phyloP scores from a whole-genome alignment of 331 rosid species.

The Spiraea crenata region DNA sequence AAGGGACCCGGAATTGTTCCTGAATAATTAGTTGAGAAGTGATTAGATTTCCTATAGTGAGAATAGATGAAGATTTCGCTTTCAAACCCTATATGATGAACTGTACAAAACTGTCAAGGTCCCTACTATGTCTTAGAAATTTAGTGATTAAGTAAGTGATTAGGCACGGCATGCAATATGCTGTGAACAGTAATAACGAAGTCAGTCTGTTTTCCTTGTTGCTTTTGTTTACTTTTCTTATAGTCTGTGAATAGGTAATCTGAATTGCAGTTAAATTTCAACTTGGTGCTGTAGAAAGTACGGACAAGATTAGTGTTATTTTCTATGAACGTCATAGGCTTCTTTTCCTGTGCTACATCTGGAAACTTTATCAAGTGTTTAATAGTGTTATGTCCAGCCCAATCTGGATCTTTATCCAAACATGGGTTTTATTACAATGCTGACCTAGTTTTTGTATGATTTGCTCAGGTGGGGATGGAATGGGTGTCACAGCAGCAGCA shows the following conservation, averaged over 20 bases:
- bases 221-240: background rate
- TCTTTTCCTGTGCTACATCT: conserved; percentile 1
- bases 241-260: conserved; percentile 3
- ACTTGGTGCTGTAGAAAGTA: background rate
- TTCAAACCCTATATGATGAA: background rate
- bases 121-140: background rate
- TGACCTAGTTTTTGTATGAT: conserved; percentile 33
- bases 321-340: background rate
- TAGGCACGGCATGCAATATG: background rate
- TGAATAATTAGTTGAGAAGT: background rate
- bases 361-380: conserved; percentile 3
- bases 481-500: conserved; percentile 51
- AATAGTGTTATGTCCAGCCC: background rate
- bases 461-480: conserved; percentile 65
- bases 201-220: background rate
- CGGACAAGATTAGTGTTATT: background rate
- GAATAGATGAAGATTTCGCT: background rate
- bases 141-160: background rate
- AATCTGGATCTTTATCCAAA: conserved; percentile 2
- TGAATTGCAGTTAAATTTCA: background rate
- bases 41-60: background rate
- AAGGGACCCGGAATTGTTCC: background rate
- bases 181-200: background rate
- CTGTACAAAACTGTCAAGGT: background rate
- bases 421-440: conserved; percentile 9